phyloP scores from a whole-genome alignment of 2,329 filamentous ascomycete species.

The Helicocarpus griseus region DNA sequence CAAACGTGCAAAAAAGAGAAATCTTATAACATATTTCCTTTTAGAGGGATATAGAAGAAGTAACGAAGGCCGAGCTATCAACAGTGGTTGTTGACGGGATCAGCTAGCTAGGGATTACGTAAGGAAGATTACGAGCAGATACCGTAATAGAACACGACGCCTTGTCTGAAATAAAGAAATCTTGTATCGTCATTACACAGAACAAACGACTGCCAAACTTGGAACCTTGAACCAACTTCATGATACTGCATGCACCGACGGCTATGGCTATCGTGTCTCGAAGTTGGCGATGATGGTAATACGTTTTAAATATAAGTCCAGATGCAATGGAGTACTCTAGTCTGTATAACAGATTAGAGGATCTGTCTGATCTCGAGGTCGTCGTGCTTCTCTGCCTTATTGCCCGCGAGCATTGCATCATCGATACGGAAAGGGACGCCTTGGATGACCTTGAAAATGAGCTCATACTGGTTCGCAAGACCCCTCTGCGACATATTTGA shows the following conservation, averaged over 20 bases:
- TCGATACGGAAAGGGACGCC: constrained; percentile 57
- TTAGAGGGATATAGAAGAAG: too few species aligned
- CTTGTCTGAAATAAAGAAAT: too few species aligned
- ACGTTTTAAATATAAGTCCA: background rate
- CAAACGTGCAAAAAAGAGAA: background rate
- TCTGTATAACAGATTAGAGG: constrained; percentile 61
- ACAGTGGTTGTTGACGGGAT: too few species aligned
- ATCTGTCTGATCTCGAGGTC: constrained; percentile 78
- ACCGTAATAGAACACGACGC: too few species aligned
- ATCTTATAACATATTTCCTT: background rate
- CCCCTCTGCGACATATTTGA: background rate
- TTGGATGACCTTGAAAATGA: constrained; percentile 64
- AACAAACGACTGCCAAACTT: too few species aligned
- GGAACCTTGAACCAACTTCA: too few species aligned
- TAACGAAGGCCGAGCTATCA: too few species aligned
- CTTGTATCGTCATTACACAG: too few species aligned
- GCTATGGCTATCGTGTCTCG: background rate
- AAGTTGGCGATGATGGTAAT: background rate
- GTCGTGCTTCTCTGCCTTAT: constrained; percentile 74
- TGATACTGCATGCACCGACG: too few species aligned
- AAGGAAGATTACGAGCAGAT: too few species aligned
- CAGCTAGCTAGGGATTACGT: too few species aligned
- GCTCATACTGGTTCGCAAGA: constrained; percentile 53
- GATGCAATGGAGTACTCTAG: constrained; percentile 50
- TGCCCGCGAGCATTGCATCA: constrained; percentile 76